Percentiles rank a stretch among this genome's conserved stretches.
Evolutionary conservation across 2,329 filamentous ascomycete species (phyloP).

Genomic region (Blastomyces percursus): DNA sequence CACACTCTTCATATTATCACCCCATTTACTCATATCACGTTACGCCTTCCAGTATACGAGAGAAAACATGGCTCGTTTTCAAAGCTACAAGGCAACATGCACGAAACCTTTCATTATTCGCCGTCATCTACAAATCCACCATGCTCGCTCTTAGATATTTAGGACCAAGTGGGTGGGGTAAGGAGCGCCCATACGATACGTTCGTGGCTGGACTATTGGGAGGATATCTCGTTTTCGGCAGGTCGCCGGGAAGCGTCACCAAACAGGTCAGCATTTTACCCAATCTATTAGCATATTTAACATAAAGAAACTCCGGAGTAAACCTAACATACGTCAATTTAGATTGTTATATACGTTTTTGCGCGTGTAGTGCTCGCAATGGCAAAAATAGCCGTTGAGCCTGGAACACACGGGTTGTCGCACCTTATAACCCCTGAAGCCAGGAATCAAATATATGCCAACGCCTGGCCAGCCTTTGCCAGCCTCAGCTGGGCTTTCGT

Average conservation of each 20-base stretch:
- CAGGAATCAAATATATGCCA: slow-evolving; percentile 45
- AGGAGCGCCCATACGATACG: slow-evolving; percentile 63
- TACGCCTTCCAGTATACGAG: slow-evolving; percentile 44
- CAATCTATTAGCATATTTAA: slow-evolving; percentile 6
- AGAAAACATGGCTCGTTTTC: slow-evolving; percentile 68
- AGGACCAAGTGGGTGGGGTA: slow-evolving; percentile 34
- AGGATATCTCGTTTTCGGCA: slow-evolving; percentile 88
- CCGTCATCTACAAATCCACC: slow-evolving; percentile 74
- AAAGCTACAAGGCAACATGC: slow-evolving; percentile 85
- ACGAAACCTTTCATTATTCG: slow-evolving; percentile 82
- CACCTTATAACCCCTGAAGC: slow-evolving; percentile 36
- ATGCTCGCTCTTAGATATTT: slow-evolving; percentile 63
- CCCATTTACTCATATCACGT: background rate
- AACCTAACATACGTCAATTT: background rate
- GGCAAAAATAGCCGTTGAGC: slow-evolving; percentile 70
- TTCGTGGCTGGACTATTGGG: slow-evolving; percentile 81
- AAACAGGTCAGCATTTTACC: slow-evolving; percentile 45
- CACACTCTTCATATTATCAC: slow-evolving; percentile 6
- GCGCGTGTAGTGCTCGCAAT: slow-evolving; percentile 77
- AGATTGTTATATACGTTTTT: slow-evolving; percentile 98
- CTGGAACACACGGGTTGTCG: slow-evolving; percentile 34
- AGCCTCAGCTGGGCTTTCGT: slow-evolving; percentile 82
- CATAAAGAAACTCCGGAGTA: background rate
- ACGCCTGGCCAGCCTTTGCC: slow-evolving; percentile 90
- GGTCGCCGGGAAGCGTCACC: slow-evolving; percentile 66